Conservation (phyloP, 2,329 filamentous ascomycete species). For the Pseudocercospora macadamiae region DNA sequence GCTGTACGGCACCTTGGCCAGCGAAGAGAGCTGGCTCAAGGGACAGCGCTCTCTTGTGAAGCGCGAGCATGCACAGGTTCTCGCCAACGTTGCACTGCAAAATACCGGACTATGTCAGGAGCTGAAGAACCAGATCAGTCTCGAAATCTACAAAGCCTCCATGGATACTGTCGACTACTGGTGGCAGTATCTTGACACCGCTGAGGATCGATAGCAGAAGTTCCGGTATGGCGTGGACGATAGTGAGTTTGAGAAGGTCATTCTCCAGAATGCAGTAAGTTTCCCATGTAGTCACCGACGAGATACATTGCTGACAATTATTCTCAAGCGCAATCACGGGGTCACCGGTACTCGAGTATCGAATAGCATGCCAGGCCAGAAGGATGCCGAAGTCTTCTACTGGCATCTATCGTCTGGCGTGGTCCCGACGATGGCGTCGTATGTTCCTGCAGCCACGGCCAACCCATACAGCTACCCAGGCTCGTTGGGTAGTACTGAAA, state of each 20-base stretch:
- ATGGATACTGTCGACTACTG: neutral
- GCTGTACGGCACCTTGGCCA: slow-evolving; percentile 6
- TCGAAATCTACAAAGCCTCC: neutral
- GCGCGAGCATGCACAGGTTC: neutral
- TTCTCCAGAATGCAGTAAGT: no score
- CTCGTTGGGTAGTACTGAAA: neutral
- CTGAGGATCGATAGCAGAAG: no score
- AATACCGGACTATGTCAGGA: neutral
- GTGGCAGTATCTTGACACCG: neutral
- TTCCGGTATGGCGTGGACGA: no score
- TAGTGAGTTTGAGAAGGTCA: no score
- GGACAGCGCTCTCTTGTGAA: slow-evolving; percentile 9
- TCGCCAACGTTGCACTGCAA: neutral
- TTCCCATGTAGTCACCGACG: no score
- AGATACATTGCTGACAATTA: no score
- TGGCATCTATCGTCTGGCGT: neutral
- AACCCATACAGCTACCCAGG: neutral
- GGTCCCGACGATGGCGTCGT: neutral
- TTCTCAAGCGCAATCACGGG: no score
- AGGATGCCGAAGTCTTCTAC: neutral
- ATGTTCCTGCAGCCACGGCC: neutral
- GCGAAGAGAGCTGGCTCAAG: slow-evolving; percentile 9
- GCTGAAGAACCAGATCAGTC: neutral
- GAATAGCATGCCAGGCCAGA: no score
- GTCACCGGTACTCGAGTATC: no score